Evolutionary conservation across 2,329 filamentous ascomycete species (phyloP), one percentile per base, ranked within the genome.

Genomic region (Colletotrichum kahawae): DNA sequence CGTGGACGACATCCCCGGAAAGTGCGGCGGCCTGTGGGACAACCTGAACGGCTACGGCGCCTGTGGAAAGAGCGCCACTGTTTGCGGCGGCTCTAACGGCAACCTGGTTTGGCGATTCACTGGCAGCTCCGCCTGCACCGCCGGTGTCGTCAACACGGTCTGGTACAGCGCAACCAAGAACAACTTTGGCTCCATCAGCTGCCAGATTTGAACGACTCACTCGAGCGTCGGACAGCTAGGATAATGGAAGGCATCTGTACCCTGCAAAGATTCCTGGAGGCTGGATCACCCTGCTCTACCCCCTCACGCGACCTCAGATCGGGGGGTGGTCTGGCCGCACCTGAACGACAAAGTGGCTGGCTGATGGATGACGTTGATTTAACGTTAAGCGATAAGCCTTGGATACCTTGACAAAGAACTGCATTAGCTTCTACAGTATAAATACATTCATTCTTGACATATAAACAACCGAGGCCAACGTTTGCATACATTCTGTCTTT

Each of bases 1-100:
- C 65, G 65, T 67, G 29, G 65, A 27, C 48, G 65, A 67, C 65
- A 27, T 67, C 51, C 65, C 65, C 65, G 65, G 65, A 16, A 54
- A 57, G 65, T 67, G 65, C 5, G 65, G 65, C 65, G 65, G 65
- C 31, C 51, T 67, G 29, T 67, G 65, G 65, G 65, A 67, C 48
- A 67, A 67, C 65, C 43, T 67, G 0, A 67, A 67, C 48, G 51
- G 51, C 10, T 67, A 36, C 2, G 16, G 16, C n/a, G 51, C n/a
- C 65, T 67, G 65, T 8, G 65, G 18, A 48, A 38, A 36, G 7
- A 57, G 6, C 9, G 5, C 36, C 16, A 31, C 62, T 14, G 5
- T 1, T 43, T 65, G 62, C 34, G 54, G 62, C 34, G 36, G 38
- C 24, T 4, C 7, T 10, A 16, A 67, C 16, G 65, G 65, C 2